phyloP scores from a whole-genome alignment of 2,329 filamentous ascomycete species.

The Aspergillus arachidicola region DNA sequence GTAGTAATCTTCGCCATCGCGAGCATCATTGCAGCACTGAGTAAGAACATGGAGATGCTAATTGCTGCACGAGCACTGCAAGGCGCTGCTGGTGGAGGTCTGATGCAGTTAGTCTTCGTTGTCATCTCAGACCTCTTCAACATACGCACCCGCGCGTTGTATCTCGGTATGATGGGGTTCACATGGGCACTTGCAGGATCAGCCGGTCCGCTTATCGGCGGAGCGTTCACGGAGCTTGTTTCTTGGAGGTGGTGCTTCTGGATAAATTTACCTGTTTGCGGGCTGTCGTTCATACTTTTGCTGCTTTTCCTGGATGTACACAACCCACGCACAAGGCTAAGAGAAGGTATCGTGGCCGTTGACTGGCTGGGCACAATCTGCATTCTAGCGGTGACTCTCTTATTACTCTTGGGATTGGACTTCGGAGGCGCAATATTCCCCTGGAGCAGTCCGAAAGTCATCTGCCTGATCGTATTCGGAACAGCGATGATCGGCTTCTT shows the following conservation, averaged over 20 bases:
- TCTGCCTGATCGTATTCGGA: conserved; percentile 58
- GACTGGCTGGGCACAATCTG: conserved; percentile 61
- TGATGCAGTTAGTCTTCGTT: conserved; percentile 56
- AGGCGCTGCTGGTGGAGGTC: conserved; percentile 56
- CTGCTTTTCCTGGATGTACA: conserved; percentile 58
- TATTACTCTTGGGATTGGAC: conserved; percentile 57
- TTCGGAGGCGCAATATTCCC: conserved; percentile 57
- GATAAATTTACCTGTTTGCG: not conserved
- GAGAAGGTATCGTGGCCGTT: conserved; percentile 53
- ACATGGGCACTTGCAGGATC: conserved; percentile 60
- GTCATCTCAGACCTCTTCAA: conserved; percentile 60
- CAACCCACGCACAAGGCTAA: conserved; percentile 54
- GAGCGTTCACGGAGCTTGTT: conserved; percentile 47
- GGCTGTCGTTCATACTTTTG: conserved; percentile 40
- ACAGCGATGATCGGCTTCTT: conserved; percentile 54
- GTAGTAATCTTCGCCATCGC: conserved; percentile 53
- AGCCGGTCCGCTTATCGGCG: conserved; percentile 57
- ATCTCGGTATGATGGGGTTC: conserved; percentile 54
- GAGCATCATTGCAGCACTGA: conserved; percentile 54
- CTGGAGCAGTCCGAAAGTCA: conserved; percentile 58
- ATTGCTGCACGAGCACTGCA: conserved; percentile 58
- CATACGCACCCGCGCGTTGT: conserved; percentile 51
- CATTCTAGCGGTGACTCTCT: conserved; percentile 54
- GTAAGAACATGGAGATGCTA: conserved; percentile 53
- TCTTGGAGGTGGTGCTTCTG: conserved; percentile 56